These are phyloP conservation scores for Endocalyx cinctus DNA, from an alignment of 2,329 filamentous ascomycete genomes.

Conservation along the genomic window DNA sequence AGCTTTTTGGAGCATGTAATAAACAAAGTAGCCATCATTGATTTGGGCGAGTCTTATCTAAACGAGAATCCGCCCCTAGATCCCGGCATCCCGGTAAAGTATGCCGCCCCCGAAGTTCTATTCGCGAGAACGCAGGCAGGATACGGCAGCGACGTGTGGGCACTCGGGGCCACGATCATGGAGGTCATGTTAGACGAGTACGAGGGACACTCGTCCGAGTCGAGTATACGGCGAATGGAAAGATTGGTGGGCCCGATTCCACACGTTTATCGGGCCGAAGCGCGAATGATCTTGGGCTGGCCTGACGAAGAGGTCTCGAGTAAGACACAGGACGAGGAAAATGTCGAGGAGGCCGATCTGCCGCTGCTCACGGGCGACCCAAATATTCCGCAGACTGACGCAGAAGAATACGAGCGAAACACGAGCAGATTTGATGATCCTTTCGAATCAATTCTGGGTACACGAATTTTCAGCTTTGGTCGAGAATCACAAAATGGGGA, in stretches of 20 bases:
- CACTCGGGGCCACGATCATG: not conserved
- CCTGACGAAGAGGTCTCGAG: too few relatives aligned
- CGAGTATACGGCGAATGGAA: not conserved
- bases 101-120: not conserved
- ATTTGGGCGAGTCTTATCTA: slow-evolving; percentile 5
- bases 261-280: not conserved
- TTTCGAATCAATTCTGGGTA: too few relatives aligned
- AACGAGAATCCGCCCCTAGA: not conserved
- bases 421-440: not conserved
- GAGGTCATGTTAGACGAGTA: not conserved
- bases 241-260: not conserved
- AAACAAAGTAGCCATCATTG: slow-evolving; percentile 3
- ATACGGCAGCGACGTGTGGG: not conserved
- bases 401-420: not conserved
- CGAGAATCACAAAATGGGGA: not conserved
- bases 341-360: not conserved
- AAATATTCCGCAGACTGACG: too few relatives aligned
- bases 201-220: not conserved
- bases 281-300: too few relatives aligned
- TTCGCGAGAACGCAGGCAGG: not conserved
- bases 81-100: not conserved
- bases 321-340: not conserved
- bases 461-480: not conserved
- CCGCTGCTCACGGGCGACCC: not conserved
- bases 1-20: not conserved